Evolutionary conservation across 345 rosid species (phyloP).

Genomic region (Fremontodendron californicum): DNA sequence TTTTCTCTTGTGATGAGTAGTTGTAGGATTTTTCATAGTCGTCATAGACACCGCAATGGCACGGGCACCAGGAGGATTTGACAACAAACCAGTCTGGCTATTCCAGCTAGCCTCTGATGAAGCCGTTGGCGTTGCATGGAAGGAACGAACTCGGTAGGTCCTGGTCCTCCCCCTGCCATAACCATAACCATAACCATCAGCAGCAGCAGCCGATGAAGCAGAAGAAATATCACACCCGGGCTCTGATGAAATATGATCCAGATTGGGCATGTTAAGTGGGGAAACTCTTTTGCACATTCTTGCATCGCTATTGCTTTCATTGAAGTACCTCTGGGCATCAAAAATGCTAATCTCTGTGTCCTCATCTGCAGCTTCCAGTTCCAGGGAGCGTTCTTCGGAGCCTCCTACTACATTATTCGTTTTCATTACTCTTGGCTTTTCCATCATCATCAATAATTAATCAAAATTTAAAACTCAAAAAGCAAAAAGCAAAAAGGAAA

Average conservation of each 20-base stretch:
- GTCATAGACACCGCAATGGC: conserved; percentile 38
- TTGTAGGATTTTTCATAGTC: too few relatives aligned
- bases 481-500: not conserved
- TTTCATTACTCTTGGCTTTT: not conserved
- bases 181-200: conserved; percentile 34
- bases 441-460: not conserved
- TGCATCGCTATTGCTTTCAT: conserved; percentile 30
- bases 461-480: not conserved
- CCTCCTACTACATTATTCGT: not conserved
- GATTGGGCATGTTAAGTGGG: conserved; percentile 24
- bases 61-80: conserved; percentile 64
- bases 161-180: too few relatives aligned
- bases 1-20: conserved; percentile 18
- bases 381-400: not conserved
- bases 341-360: conserved; percentile 68
- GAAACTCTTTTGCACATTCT: conserved; percentile 33
- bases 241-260: conserved; percentile 20
- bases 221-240: conserved; percentile 34
- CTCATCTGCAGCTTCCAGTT: conserved; percentile 23
- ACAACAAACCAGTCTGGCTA: conserved; percentile 69
- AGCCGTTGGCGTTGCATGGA: conserved; percentile 55
- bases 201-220: conserved; percentile 43
- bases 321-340: conserved; percentile 69
- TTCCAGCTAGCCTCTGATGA: conserved; percentile 95
- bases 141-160: conserved; percentile 39